phyloP scores from a whole-genome alignment of 2,329 filamentous ascomycete genomes.

The Botryotinia globosa region DNA sequence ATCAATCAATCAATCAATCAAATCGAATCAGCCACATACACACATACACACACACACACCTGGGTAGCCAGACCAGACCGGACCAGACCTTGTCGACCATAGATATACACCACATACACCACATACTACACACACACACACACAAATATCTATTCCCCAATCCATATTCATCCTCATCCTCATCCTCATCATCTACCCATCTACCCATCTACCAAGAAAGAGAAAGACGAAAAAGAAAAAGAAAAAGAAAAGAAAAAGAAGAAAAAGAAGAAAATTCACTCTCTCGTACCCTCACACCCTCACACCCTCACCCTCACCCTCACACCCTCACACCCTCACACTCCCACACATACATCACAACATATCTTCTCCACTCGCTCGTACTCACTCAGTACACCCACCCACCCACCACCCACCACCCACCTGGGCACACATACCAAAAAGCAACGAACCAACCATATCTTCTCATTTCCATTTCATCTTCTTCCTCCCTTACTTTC shows the following conservation, averaged over 20 bases:
- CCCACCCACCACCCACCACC: no score
- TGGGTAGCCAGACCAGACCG: not conserved
- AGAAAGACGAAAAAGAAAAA: not conserved
- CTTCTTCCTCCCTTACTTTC: constrained; percentile 19
- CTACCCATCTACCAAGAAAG: not conserved
- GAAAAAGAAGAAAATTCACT: not conserved
- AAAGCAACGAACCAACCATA: constrained; percentile 16
- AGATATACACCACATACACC: not conserved
- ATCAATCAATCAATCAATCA: constrained; percentile 1
- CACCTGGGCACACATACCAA: constrained; percentile 7
- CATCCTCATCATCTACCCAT: not conserved
- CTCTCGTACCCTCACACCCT: not conserved
- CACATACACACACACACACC: not conserved
- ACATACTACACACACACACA: not conserved
- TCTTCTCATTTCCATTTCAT: constrained; percentile 2
- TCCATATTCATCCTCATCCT: not conserved
- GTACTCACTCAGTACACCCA: not conserved
- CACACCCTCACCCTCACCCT: no score
- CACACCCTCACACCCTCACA: not conserved
- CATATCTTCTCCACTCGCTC: constrained; percentile 2
- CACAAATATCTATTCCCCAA: not conserved
- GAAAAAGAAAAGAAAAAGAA: not conserved
- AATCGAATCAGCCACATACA: not conserved
- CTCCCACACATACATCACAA: not conserved
- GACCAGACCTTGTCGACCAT: not conserved